Percentiles rank a stretch among this genome's conserved stretches.
Evolutionary conservation across 208 protist species (phyloP).

Genomic region (Trypanosomatidae sp.): DNA sequence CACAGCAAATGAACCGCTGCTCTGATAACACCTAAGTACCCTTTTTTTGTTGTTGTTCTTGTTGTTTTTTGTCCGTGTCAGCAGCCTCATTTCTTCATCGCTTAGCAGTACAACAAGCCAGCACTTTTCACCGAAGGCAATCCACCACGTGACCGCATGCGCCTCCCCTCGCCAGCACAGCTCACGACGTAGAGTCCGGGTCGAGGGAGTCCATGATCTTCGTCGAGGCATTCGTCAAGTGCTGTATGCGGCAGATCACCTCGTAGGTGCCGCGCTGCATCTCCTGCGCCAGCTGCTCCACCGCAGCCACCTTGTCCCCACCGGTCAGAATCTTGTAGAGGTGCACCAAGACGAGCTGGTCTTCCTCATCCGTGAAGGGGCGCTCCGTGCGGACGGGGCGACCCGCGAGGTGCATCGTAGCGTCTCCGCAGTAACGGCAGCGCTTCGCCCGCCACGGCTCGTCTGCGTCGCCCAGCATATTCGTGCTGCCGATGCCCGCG

Average conservation of each 20-base stretch:
- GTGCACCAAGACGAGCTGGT: conserved; percentile 62
- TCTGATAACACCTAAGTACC: too few species aligned
- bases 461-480: conserved; percentile 11
- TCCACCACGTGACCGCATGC: too few species aligned
- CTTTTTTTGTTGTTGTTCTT: too few species aligned
- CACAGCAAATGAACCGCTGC: too few species aligned
- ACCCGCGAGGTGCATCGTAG: conserved; percentile 48
- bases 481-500: conserved; percentile 59
- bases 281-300: conserved; percentile 64
- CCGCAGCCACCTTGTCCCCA: conserved; percentile 60
- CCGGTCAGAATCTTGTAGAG: conserved; percentile 64
- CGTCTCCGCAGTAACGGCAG: conserved; percentile 65
- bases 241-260: conserved; percentile 72
- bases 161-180: too few species aligned
- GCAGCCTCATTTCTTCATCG: too few species aligned
- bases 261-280: conserved; percentile 66
- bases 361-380: conserved; percentile 67
- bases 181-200: too few species aligned
- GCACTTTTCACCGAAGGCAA: too few species aligned
- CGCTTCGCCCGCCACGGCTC: not conserved
- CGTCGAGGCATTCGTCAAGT: conserved; percentile 54
- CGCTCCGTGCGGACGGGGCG: conserved; percentile 34
- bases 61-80: too few species aligned
- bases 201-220: conserved; percentile 58
- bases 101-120: too few species aligned